Evolutionary conservation across 2,329 filamentous ascomycete species (phyloP), one percentile per base, ranked within the genome.

Genomic region (Claviceps pusilla): DNA sequence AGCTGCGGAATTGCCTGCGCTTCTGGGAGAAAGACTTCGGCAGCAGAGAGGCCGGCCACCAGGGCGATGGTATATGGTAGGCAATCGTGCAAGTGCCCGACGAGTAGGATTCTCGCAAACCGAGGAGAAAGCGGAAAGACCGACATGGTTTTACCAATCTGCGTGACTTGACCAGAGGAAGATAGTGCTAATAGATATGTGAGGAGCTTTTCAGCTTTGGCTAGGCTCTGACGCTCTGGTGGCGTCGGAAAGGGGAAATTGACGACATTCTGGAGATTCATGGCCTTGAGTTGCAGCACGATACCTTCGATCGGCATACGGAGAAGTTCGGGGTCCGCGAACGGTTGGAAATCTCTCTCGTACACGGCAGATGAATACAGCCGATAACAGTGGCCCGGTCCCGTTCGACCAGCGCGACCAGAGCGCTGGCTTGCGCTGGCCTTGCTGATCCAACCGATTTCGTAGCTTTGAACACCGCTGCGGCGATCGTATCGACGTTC

Each of bases 231-330:
- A 14, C 83, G 78, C 61, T 89, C 84, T 1, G 93, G 93, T 0
- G 89, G 83, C 14, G 91, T 97, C 4, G 93, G 93, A 66, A 97
- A 98, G 0, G 94, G 93, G 66, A 98, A 98, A 68, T 93, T 94
- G 65, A 88, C 79, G 7, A 98, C 86, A 55, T 90, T 84, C 57
- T 91, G 86, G 37, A 96, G 79, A 54, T 89, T 87, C 87, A 98
- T 95, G 51, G 86, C 83, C 73, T 97, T 98, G 62, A 98, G 80
- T 67, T 96, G 90, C 42, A 98, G 74, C 1, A 97, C 90, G 3
- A 97, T 81, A 19, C 86, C 88, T 68, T 98, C 93, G 33, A 97
- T 88, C 0, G 93, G 91, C 69, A 93, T 95, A 29, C 90, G 80
- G 50, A 94, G 71, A 43, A 98, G 84, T 68, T 98, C 93, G 0